Conservation (phyloP, 2,329 filamentous ascomycete species). For the Dactylellina leptospora region DNA sequence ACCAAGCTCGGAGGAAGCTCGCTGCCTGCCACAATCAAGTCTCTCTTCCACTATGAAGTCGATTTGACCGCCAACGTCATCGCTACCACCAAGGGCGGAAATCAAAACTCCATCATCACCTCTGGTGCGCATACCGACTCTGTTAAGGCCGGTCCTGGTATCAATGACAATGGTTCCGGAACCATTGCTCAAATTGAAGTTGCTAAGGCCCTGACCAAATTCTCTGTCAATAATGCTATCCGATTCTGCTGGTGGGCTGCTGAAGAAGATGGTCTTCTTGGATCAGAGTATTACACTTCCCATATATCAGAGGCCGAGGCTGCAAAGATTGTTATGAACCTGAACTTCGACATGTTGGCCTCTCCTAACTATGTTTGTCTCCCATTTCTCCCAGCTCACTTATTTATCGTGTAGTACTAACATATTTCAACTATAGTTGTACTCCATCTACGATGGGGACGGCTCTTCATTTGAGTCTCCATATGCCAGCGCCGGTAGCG, state of each 20-base stretch:
- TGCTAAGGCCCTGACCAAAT: conserved; percentile 69
- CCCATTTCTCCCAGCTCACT: neutral
- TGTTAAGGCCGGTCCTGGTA: conserved; percentile 70
- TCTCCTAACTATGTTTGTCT: conserved; percentile 67
- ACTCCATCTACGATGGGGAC: conserved; percentile 65
- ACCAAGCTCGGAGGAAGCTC: conserved; percentile 50
- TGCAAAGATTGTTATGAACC: conserved; percentile 71
- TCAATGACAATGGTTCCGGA: conserved; percentile 73
- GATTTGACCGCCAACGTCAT: conserved; percentile 68
- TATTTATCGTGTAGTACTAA: neutral
- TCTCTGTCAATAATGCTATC: conserved; percentile 68
- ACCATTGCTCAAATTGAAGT: conserved; percentile 69
- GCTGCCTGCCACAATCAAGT: conserved; percentile 60
- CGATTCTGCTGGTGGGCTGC: conserved; percentile 73
- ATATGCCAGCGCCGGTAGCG: conserved; percentile 66
- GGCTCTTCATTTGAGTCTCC: conserved; percentile 66
- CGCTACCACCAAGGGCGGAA: conserved; percentile 68
- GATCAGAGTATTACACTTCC: conserved; percentile 68
- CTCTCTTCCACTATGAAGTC: conserved; percentile 63
- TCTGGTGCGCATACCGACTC: conserved; percentile 71
- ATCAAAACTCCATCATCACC: conserved; percentile 69
- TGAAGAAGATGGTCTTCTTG: conserved; percentile 68
- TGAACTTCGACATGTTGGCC: conserved; percentile 77
- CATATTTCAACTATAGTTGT: conserved; percentile 36
- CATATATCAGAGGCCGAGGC: conserved; percentile 64